Conservation (phyloP, 148 eudicot species). For the Cornus kousa region DNA sequence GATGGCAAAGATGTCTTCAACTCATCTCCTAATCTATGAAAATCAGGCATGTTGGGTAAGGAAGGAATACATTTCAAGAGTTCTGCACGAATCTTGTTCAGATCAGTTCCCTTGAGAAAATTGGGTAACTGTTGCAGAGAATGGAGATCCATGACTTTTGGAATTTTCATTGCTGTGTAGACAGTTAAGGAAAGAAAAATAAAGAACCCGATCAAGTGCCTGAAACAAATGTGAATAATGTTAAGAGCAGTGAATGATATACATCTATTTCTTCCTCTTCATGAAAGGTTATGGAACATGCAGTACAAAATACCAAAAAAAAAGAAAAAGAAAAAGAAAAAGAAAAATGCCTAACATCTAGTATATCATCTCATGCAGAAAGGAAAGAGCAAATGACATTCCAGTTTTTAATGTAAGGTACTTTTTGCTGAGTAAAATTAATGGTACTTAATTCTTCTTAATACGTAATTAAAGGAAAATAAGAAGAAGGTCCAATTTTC, state of each 20-base stretch:
- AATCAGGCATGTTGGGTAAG: neutral
- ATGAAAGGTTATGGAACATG: neutral
- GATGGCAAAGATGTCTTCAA: neutral
- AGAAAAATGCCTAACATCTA: neutral
- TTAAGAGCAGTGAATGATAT: neutral
- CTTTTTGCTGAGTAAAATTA: too few species aligned
- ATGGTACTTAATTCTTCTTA: neutral
- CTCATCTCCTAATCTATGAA: neutral
- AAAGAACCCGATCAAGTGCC: conserved; percentile 82
- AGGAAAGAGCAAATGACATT: neutral
- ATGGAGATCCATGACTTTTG: conserved; percentile 59
- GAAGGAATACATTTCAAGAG: neutral
- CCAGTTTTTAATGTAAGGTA: neutral
- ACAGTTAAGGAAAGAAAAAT: conserved; percentile 41
- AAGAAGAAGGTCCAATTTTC: too few species aligned
- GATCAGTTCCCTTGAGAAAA: neutral
- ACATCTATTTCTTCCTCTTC: neutral
- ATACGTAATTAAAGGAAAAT: too few species aligned
- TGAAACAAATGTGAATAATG: conserved; percentile 25
- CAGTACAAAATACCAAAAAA: neutral
- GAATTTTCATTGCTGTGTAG: conserved; percentile 66
- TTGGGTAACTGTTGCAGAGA: conserved; percentile 35
- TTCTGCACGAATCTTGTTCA: neutral
- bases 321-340: too few species aligned
- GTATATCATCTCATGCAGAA: neutral